phyloP scores from a whole-genome alignment of 441 rosid genomes.

The Pelargonium cotyledonis region DNA sequence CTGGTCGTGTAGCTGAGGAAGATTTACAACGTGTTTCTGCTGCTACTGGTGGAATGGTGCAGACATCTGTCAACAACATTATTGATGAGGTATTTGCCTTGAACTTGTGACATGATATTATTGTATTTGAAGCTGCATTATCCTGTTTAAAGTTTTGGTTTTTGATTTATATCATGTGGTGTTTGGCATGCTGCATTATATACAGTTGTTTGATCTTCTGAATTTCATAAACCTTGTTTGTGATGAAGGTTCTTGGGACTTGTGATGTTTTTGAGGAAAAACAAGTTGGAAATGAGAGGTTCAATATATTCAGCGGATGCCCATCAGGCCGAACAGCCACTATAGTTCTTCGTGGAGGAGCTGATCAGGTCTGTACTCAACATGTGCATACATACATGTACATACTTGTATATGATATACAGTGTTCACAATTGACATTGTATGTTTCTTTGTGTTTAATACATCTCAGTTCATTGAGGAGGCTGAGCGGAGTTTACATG shows the following conservation, averaged over 20 bases:
- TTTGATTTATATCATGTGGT: not conserved
- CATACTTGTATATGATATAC: not conserved
- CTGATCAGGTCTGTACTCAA: slow-evolving; percentile 77
- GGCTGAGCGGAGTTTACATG: slow-evolving; percentile 98
- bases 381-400: not conserved
- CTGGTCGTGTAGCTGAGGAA: slow-evolving; percentile 97
- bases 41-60: slow-evolving; percentile 95
- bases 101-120: not conserved
- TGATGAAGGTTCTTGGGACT: slow-evolving; percentile 79
- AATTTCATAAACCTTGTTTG: slow-evolving; percentile 17
- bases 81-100: slow-evolving; percentile 57
- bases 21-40: slow-evolving; percentile 91
- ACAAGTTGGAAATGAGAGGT: slow-evolving; percentile 98
- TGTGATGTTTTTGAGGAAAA: slow-evolving; percentile 93
- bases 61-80: slow-evolving; percentile 88
- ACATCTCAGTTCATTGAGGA: slow-evolving; percentile 85
- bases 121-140: not conserved
- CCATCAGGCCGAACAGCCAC: slow-evolving; percentile 94
- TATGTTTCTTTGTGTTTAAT: not conserved
- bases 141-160: not conserved
- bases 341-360: slow-evolving; percentile 99
- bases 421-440: not conserved
- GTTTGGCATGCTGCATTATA: not conserved
- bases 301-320: slow-evolving; percentile 96
- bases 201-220: not conserved